Evolutionary conservation across 2,329 filamentous ascomycete genomes (phyloP), one percentile per base, ranked within the genome.

Genomic region (Cercospora canescens): DNA sequence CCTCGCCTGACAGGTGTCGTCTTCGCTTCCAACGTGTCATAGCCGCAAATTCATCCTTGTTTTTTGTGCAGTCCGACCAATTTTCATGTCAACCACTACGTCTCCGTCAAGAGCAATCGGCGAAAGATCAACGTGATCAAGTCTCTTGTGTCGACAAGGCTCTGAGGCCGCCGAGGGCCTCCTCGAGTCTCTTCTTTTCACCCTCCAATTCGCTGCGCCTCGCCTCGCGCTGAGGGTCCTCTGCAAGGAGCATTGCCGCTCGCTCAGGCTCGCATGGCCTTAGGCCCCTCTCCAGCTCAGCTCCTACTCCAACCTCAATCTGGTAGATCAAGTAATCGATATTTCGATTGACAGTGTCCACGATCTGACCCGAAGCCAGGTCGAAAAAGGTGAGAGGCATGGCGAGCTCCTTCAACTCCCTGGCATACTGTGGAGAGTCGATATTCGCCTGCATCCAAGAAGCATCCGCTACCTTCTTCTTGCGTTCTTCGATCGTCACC

Each of bases 301-400:
- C 32, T 0, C 54, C 24, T 3, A 72, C 30, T 1, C 64, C 54
- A 9, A 55, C 32, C 41, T 70, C 64, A 14, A 72, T 64, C 16
- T 64, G 64, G 1, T 73, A 56, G 26, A 77, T 52, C 5, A 69
- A 69, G 21, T 30, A 64, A 34, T 76, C 71, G 11, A 76, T 32
- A 12, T 69, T 65, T 26, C 60, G 65, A 2, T 64, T 78, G 5
- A 85, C 72, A 0, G 74, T 74, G 30, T 93, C 90, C 0, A 87
- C 82, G 71, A 92, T 90, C 1, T 90, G 85, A 35, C 83, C 79
- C 0, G 87, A 85, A 0, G 91, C 89, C 4, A 89, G 85, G 55
- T 86, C 82, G 73, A 93, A 93, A 75, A 93, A 93, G 0, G 86
- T 89, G 0, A 89, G 81, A 52, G 91, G 83, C 4, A 87, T 87